Evolutionary conservation across 2,329 filamentous ascomycete species (phyloP), one percentile per base, ranked within the genome.

Genomic region (Trichophyton mentagrophytes): DNA sequence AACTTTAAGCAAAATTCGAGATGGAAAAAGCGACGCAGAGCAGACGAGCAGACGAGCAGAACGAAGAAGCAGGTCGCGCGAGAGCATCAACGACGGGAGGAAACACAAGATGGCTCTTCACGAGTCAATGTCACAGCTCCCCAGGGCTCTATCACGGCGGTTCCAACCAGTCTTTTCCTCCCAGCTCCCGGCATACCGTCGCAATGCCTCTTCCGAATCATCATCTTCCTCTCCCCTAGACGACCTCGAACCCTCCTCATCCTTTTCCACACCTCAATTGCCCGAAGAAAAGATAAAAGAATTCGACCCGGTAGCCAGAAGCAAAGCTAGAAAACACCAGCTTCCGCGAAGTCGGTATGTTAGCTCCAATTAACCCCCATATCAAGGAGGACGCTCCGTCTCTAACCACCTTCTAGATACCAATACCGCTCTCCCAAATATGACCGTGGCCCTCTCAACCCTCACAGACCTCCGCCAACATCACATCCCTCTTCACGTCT

Each of bases 351-450:
- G 80, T 78, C 81, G 81, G 81, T 83, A 72, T 61, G 71, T 67
- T 58, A 17, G 17, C n/a, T 11, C 33, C 9, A 38, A 13, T 11
- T 38, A 11, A 38, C 9, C 9, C 33, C 11, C 33, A 38, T 38
- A 38, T 38, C 33, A 38, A 9, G 9, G 2, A 38, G 33, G 33
- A 13, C 33, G 13, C 8, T 11, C 33, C 33, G 3, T 13, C 9
- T 8, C 33, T 38, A 38, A 38, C 33, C 1, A 38, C 33, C 11
- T 13, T 13, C 33, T 30, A 95, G 92, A 81, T 99, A 97, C 78
- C 89, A 95, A 76, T 97, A 88, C 75, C 90, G 91, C 65, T 87
- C 92, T 58, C 93, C 93, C 65, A 93, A 92, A 77, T 99, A 91
- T 81, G 86, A 96, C 74, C 89, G 92, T 69, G 93, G 93, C 61